phyloP scores from a whole-genome alignment of 352 stramenopile species.

The Globisporangium rhizosaccharum region DNA sequence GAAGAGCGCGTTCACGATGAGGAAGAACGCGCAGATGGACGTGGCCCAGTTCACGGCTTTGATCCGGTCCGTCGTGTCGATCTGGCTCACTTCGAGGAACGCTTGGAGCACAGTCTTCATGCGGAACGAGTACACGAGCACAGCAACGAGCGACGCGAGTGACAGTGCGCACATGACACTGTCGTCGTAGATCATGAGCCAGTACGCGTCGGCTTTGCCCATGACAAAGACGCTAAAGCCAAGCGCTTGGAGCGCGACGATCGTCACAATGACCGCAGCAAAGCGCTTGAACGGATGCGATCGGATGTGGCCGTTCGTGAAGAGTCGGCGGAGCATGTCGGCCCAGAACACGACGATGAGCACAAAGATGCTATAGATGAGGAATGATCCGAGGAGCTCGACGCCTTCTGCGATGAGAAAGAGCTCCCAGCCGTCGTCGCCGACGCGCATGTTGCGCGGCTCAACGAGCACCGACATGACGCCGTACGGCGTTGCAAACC shows the following conservation, averaged over 20 bases:
- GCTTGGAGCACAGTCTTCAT: slow-evolving; percentile 95
- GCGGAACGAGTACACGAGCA: slow-evolving; percentile 93
- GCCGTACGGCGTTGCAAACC: slow-evolving; percentile 74
- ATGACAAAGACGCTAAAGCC: slow-evolving; percentile 87
- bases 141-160: slow-evolving; percentile 84
- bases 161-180: slow-evolving; percentile 83
- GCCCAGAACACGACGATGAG: slow-evolving; percentile 97
- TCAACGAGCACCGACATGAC: slow-evolving; percentile 63
- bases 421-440: slow-evolving; percentile 52
- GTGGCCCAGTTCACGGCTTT: slow-evolving; percentile 95
- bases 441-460: slow-evolving; percentile 50
- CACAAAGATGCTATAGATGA: slow-evolving; percentile 97
- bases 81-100: slow-evolving; percentile 94
- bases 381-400: slow-evolving; percentile 87
- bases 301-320: slow-evolving; percentile 63
- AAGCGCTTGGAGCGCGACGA: slow-evolving; percentile 71
- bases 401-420: slow-evolving; percentile 86
- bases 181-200: slow-evolving; percentile 95
- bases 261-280: slow-evolving; percentile 63
- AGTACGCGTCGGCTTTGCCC: slow-evolving; percentile 84
- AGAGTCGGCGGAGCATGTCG: slow-evolving; percentile 93
- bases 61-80: slow-evolving; percentile 95
- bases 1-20: slow-evolving; percentile 89
- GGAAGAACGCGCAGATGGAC: slow-evolving; percentile 93
- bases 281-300: slow-evolving; percentile 89